Base-by-base conservation (phyloP, 257 asterid genomes). In the Petunia axillaris region DNA sequence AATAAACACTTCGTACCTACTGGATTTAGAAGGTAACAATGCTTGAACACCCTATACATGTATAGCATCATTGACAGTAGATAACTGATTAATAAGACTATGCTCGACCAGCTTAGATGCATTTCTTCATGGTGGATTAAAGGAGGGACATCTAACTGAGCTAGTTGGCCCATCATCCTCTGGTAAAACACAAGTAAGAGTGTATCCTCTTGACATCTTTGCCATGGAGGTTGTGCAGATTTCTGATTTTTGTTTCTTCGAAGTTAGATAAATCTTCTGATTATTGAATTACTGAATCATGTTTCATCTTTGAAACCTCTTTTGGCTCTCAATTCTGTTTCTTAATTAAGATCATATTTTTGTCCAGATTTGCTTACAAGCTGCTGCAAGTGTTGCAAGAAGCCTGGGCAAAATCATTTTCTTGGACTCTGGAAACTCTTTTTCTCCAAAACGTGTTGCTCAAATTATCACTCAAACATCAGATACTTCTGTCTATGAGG, bases 131-230 rank as follows among this genome's bases (percentile, higher is more conserved):
- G 97, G 98, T 63, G 98, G 98, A 77, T 75, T 94, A 14, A 86
- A 75, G 35, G 86, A 79, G 74, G 98, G 98, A 63, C 89, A 90
- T 80, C 88, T 94, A 55, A 90, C 90, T 1, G 98, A 94, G 91
- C 88, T 94, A 80, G 98, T 93, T 73, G 98, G 98, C 75, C 93
- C 95, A 71, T 91, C 98, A 62, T 90, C 96, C 80, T 94, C 98
- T 40, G 89, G 98, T 82, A 94, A 94, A 91, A 94, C 98, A 80
- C 98, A 93, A 89, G 98, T 93, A 90, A 60, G 88, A 46, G 50
- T 39, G 37, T 43, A 36, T 38, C 75, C 44, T 66, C 25, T 73
- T 59, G 44, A 35, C 77, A 48, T 52, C 8, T 52, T 4, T 52
- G 25, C 25, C 25, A 25, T 25, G 46, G 78, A 65, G 82, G 36